Evolutionary conservation across 148 eudicot genomes (phyloP), one percentile per base, ranked within the genome.

Genomic region (Cornus florida): DNA sequence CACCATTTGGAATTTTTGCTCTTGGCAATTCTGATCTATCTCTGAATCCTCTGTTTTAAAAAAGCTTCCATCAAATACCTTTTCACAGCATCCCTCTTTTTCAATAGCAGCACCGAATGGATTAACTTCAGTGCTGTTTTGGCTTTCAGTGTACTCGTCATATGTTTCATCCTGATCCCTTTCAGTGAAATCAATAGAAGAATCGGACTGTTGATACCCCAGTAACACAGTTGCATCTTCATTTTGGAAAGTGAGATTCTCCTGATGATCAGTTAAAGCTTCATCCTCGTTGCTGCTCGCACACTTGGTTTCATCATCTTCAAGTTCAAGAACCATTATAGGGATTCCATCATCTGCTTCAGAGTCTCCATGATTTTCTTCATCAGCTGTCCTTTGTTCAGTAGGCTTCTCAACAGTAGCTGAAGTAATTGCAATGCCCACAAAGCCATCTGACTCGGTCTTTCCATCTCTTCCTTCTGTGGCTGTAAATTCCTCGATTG

Each of bases 11-110:
- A 33, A 69, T 60, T 74, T 74, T 56, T 80, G 67, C 39, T 67
- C 59, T 24, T 20, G 68, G 77, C 7, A 32, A 10, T 73, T 73
- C 57, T 73, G 62, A 35, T 71, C 67, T 28, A 57, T 50, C 35
- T 60, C 72, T 64, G 72, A n/a, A 31, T 73, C 43, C 67, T 69
- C 78, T 2, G 68, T 60, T 28, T 72, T 41, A 5, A 16, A 24
- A 77, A 78, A 31, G 38, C 62, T 62, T 68, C 57, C 77, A 67
- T 38, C 22, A 77, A 66, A 31, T 67, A 67, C 68, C 56, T 72
- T 73, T 48, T 67, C 50, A 22, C 43, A 5, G 35, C 6, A 50
- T 28, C 10, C 10, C 1, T 2, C 41, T 62, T 19, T 62, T 53
- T 71, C 68, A 69, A 16, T 33, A 19, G 28, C 67, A 56, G 56